These are phyloP conservation scores for Candida parachauliodes DNA, from an alignment of 805 yeast genomes.

Conservation along the genomic window DNA sequence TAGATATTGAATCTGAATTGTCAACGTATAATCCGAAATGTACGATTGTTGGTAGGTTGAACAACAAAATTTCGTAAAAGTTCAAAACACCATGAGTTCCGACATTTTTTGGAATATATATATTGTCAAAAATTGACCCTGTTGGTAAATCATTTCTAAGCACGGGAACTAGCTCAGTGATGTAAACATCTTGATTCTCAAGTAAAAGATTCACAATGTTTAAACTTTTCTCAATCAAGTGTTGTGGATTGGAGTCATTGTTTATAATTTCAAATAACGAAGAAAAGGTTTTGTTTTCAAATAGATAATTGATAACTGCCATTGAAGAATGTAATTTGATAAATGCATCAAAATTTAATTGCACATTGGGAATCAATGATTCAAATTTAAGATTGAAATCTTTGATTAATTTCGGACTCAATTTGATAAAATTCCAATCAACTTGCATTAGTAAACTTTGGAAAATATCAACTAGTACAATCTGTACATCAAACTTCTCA, in stretches of 20 bases:
- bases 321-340: conserved; percentile 70
- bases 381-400: conserved; percentile 21
- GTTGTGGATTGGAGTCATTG: conserved; percentile 29
- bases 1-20: conserved; percentile 49
- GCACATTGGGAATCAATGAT: conserved; percentile 13
- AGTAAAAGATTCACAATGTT: conserved; percentile 44
- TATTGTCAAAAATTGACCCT: conserved; percentile 19
- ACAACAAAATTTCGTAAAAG: conserved; percentile 68
- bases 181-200: conserved; percentile 54
- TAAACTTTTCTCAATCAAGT: conserved; percentile 26
- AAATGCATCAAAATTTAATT: conserved; percentile 22
- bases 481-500: conserved; percentile 47
- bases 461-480: conserved; percentile 50
- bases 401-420: conserved; percentile 45
- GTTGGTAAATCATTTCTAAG: conserved; percentile 35
- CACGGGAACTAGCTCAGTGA: conserved; percentile 51
- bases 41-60: conserved; percentile 67
- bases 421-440: conserved; percentile 45
- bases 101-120: conserved; percentile 38
- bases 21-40: conserved; percentile 76
- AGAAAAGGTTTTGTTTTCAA: conserved; percentile 53
- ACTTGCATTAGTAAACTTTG: conserved; percentile 31
- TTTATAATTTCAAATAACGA: conserved; percentile 50
- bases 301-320: conserved; percentile 58
- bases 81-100: conserved; percentile 62